phyloP scores from a whole-genome alignment of 2,329 filamentous ascomycete genomes.

The Helotiales sp. region DNA sequence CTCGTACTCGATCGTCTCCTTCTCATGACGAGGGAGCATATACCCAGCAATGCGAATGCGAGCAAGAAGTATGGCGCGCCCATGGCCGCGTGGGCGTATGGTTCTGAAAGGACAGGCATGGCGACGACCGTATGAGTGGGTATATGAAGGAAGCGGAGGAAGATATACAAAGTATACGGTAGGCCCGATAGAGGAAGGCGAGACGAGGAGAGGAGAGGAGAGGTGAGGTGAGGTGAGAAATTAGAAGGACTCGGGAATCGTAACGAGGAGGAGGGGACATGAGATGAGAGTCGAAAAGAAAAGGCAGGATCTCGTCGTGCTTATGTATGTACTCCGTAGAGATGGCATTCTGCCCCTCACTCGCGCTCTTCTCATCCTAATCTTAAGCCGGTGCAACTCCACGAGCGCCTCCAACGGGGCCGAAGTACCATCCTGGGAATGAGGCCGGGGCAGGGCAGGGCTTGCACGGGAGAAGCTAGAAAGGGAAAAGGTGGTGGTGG shows the following conservation, averaged over 20 bases:
- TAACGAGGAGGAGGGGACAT: background rate
- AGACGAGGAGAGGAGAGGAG: background rate
- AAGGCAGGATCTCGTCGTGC: constrained; percentile 4
- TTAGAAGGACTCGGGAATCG: constrained; percentile 6
- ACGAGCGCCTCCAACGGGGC: constrained; percentile 10
- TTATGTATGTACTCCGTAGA: constrained; percentile 9
- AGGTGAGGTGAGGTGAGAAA: constrained; percentile 12
- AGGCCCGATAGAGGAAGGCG: background rate
- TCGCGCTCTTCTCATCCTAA: constrained; percentile 9
- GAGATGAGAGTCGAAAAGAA: background rate
- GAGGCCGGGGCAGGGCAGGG: constrained; percentile 7
- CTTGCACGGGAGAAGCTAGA: no score
- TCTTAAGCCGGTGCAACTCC: constrained; percentile 9
- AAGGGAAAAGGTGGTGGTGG: no score
- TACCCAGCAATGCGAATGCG: constrained; percentile 16
- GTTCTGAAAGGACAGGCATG: constrained; percentile 25
- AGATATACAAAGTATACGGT: constrained; percentile 14
- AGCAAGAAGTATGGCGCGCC: constrained; percentile 7
- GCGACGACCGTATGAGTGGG: background rate
- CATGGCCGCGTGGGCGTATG: constrained; percentile 10
- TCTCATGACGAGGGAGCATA: constrained; percentile 6
- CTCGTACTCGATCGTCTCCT: background rate
- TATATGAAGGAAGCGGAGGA: constrained; percentile 2
- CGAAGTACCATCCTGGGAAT: constrained; percentile 4
- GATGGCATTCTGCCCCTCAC: constrained; percentile 8